Percentiles rank a stretch among this genome's conserved stretches.
These are phyloP conservation scores for Lentinula boryana DNA, from an alignment of 768 basidiomycete species.

Conservation along the genomic window DNA sequence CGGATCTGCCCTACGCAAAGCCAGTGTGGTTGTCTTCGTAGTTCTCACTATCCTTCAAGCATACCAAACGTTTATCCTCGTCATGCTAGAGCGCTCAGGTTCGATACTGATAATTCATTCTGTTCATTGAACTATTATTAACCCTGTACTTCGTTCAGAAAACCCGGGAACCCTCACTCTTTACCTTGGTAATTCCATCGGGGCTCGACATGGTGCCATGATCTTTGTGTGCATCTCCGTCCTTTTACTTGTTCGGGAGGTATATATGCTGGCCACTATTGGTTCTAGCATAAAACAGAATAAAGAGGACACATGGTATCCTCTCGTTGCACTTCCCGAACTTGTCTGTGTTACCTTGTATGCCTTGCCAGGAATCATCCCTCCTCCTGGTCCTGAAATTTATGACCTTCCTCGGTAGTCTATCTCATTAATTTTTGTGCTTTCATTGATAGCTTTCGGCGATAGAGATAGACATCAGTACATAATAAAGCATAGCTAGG, in stretches of 20 bases:
- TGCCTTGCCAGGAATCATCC: conserved; percentile 27
- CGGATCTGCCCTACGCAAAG: conserved; percentile 22
- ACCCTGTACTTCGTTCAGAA: not conserved
- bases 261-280: conserved; percentile 27
- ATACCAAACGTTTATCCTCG: conserved; percentile 21
- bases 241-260: conserved; percentile 32
- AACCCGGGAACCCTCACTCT: not conserved
- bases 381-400: conserved; percentile 1
- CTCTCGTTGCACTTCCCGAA: conserved; percentile 32
- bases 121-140: not conserved
- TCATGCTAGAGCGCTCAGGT: conserved; percentile 1
- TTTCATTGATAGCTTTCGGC: too few relatives aligned
- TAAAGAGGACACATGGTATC: conserved; percentile 35
- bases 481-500: too few relatives aligned
- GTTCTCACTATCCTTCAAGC: conserved; percentile 27
- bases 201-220: conserved; percentile 20
- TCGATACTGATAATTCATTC: not conserved
- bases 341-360: conserved; percentile 29
- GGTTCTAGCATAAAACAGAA: conserved; percentile 17
- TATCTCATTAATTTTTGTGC: too few relatives aligned
- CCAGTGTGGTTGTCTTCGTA: conserved; percentile 30
- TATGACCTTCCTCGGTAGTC: not conserved
- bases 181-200: conserved; percentile 11
- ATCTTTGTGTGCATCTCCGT: conserved; percentile 27
- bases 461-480: too few relatives aligned